A percentile compares a stretch with the other conserved stretches of the same genome.
Conservation (phyloP, 1,284 basidiomycete genomes). For the Volvariella volvacea region DNA sequence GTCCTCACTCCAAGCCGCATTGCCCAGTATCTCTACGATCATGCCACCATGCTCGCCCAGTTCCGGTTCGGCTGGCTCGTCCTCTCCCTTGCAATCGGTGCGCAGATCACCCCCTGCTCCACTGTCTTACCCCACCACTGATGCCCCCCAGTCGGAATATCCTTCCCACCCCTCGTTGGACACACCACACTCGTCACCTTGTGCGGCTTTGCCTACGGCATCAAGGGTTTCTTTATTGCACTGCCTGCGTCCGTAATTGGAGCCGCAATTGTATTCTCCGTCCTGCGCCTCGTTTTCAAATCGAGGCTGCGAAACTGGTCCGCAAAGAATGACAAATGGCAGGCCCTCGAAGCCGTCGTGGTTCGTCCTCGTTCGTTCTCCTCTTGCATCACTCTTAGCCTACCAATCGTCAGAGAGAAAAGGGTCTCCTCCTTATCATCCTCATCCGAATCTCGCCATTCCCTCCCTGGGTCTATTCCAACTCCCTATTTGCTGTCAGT, state of each 20-base stretch:
- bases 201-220: constrained; percentile 79
- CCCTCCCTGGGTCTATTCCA: constrained; percentile 80
- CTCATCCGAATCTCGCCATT: constrained; percentile 78
- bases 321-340: constrained; percentile 61
- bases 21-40: constrained; percentile 64
- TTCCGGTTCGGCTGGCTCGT: constrained; percentile 58
- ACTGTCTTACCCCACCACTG: constrained; percentile 8
- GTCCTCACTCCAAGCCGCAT: constrained; percentile 58
- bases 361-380: constrained; percentile 33
- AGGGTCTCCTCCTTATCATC: constrained; percentile 71
- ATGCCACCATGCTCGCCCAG: constrained; percentile 54
- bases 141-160: constrained; percentile 45
- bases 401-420: constrained; percentile 33
- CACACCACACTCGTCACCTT: constrained; percentile 61
- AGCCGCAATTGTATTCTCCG: constrained; percentile 58
- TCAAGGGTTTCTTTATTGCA: constrained; percentile 65
- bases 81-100: constrained; percentile 47
- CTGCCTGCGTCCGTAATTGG: constrained; percentile 57
- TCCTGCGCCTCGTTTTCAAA: constrained; percentile 56
- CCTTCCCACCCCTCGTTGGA: constrained; percentile 76
- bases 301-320: constrained; percentile 51
- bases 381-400: constrained; percentile 7
- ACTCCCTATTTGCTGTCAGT: constrained; percentile 70
- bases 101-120: not conserved
- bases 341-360: constrained; percentile 69